Evolutionary conservation across 306 rosid species (phyloP).

Genomic region (Corylus avellana): DNA sequence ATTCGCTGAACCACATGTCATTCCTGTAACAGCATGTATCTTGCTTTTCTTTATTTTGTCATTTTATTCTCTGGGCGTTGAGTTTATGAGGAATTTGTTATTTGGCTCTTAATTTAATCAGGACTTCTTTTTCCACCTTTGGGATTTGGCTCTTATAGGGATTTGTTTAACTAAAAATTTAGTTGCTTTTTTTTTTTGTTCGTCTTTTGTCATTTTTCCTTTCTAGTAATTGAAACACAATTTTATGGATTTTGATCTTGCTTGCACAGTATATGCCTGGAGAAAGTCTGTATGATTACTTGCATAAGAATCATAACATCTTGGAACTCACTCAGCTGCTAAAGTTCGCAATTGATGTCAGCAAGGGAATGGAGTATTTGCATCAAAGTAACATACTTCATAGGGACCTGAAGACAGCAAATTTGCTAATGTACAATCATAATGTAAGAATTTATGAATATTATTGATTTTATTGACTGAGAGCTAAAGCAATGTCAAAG

Average conservation of each 20-base stretch:
- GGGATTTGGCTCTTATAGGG: background rate
- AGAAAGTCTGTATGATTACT: slow-evolving; percentile 93
- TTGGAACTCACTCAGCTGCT: slow-evolving; percentile 73
- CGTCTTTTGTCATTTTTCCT: slow-evolving; percentile 15
- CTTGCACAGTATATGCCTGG: slow-evolving; percentile 95
- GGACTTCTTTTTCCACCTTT: background rate
- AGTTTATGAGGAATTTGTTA: background rate
- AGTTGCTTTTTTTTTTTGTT: background rate
- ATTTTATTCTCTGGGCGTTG: background rate
- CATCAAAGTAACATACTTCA: slow-evolving; percentile 84
- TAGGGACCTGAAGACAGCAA: slow-evolving; percentile 97
- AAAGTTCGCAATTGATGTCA: slow-evolving; percentile 85
- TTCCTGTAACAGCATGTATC: background rate
- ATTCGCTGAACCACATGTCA: background rate
- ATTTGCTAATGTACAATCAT: slow-evolving; percentile 81
- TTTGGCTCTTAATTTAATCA: background rate
- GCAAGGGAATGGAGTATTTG: slow-evolving; percentile 97
- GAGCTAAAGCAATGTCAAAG: background rate
- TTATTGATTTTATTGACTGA: slow-evolving; percentile 14
- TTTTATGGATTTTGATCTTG: slow-evolving; percentile 22
- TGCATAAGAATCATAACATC: slow-evolving; percentile 86
- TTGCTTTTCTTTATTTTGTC: background rate
- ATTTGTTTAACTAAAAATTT: background rate
- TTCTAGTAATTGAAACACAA: slow-evolving; percentile 17
- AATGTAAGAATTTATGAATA: slow-evolving; percentile 59